Evolutionary conservation across 2,329 filamentous ascomycete genomes (phyloP), one percentile per base, ranked within the genome.

Genomic region (Epichloe typhina): DNA sequence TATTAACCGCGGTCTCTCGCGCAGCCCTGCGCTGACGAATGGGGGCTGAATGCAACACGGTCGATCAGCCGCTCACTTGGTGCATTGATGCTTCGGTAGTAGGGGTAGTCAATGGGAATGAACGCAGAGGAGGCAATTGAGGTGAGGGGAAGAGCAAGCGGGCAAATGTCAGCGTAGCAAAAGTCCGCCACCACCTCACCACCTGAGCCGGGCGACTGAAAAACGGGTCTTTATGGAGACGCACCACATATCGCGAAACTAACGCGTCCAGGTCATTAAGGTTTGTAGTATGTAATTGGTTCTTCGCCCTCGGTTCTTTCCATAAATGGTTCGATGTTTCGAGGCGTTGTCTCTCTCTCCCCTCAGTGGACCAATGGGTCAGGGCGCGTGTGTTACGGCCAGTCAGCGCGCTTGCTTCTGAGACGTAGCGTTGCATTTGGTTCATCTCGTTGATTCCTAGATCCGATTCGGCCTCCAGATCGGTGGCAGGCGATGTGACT

Each of bases 231-330:
- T 9, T 31, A 8, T 31, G 26, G 26, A 31, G 26, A 44, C 33
- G 47, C 40, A 40, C 41, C 33, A 49, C 33, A 19, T 37, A 43
- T 42, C 47, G 40, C 47, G 47, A 49, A 44, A 44, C 35, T 33
- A n/a, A 49, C 47, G 40, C 40, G 47, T 23, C 7, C 15, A 31
- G 26, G 33, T 49, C 19, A 49, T 44, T 49, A 44, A 49, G 40
- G 40, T 44, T 38, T 31, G n/a, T 7, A 17, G n/a, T 31, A 23
- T 23, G 3, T 44, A 5, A 44, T 44, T 44, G 47, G 39, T 19
- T 31, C 11, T 21, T n/a, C 12, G 15, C 31, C 31, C 23, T 41
- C 37, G 37, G 36, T 35, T 11, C 17, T 48, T 48, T 38, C 37
- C 39, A 12, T 15, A 42, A 41, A 35, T 31, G 26, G 43, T 13